These are phyloP conservation scores for Alternaria postmessia DNA, from an alignment of 2,329 filamentous ascomycete genomes.

Conservation along the genomic window DNA sequence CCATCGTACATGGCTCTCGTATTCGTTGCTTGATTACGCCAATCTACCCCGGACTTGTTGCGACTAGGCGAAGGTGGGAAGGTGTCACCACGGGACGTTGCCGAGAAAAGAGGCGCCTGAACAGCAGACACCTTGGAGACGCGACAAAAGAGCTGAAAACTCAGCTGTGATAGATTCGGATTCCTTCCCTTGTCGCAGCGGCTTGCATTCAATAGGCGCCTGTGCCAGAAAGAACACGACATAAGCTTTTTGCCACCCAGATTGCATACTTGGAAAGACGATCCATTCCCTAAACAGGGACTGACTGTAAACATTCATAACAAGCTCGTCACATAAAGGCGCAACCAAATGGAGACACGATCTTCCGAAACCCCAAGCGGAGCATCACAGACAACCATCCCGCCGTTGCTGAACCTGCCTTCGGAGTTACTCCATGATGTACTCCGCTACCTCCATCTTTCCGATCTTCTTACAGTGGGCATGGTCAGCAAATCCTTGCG, in stretches of 20 bases:
- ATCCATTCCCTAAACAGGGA: neutral
- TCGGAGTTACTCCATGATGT: slow-evolving; percentile 79
- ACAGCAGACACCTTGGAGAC: neutral
- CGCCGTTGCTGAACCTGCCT: slow-evolving; percentile 68
- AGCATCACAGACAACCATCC: neutral
- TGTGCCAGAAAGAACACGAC: neutral
- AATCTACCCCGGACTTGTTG: slow-evolving; percentile 7
- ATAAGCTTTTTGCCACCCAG: neutral
- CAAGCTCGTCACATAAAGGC: neutral
- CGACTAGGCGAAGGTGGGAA: slow-evolving; percentile 40
- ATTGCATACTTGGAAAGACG: neutral
- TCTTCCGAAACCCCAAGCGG: neutral
- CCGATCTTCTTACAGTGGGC: slow-evolving; percentile 68
- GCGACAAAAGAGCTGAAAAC: neutral
- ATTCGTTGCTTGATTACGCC: slow-evolving; percentile 23
- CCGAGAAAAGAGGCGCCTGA: slow-evolving; percentile 18
- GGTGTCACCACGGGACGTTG: slow-evolving; percentile 35
- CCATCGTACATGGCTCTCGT: slow-evolving; percentile 26
- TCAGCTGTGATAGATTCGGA: neutral
- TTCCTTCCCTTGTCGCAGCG: neutral
- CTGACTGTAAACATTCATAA: neutral
- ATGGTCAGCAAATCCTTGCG: slow-evolving; percentile 68
- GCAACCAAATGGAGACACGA: neutral
- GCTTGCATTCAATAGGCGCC: neutral
- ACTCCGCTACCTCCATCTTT: slow-evolving; percentile 69